These are phyloP conservation scores for Flaveria linearis DNA, from an alignment of 129 eudicot species.

Conservation along the genomic window DNA sequence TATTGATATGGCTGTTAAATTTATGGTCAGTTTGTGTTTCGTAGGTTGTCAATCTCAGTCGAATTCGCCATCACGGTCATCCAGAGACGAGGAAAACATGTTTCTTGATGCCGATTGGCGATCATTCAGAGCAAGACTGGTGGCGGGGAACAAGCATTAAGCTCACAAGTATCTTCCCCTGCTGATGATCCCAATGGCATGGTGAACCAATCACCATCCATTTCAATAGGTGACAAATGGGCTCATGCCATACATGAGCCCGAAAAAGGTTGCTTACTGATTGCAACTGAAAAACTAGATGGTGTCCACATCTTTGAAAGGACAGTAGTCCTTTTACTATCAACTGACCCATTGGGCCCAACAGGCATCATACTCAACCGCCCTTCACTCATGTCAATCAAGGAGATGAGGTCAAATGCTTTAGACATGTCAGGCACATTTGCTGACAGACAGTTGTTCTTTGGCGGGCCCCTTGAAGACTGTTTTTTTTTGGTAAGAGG, in stretches of 20 bases:
- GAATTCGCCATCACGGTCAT: slow-evolving; percentile 46
- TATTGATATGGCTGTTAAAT: neutral
- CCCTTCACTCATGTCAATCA: slow-evolving; percentile 94
- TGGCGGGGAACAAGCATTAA: slow-evolving; percentile 58
- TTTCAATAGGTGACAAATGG: slow-evolving; percentile 68
- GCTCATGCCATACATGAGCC: slow-evolving; percentile 87
- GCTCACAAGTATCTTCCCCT: slow-evolving; percentile 34
- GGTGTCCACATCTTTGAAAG: slow-evolving; percentile 96
- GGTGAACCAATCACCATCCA: slow-evolving; percentile 36
- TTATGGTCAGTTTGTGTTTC: neutral
- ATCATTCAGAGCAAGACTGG: slow-evolving; percentile 77
- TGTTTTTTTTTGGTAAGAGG: slow-evolving; percentile 79
- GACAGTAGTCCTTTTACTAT: slow-evolving; percentile 75
- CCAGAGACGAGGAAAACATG: slow-evolving; percentile 53
- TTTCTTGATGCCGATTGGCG: slow-evolving; percentile 71
- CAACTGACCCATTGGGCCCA: slow-evolving; percentile 78
- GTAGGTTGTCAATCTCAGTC: slow-evolving; percentile 61
- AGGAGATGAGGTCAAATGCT: slow-evolving; percentile 62
- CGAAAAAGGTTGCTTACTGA: slow-evolving; percentile 82
- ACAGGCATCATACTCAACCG: slow-evolving; percentile 85
- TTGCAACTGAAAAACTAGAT: slow-evolving; percentile 88
- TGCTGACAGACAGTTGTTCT: slow-evolving; percentile 68
- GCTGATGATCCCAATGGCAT: slow-evolving; percentile 34
- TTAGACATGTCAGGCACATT: slow-evolving; percentile 61
- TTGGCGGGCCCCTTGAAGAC: slow-evolving; percentile 87